A percentile compares a stretch with the other conserved stretches of the same genome.
phyloP scores from a whole-genome alignment of 306 rosid species.

The Cyclanthera cordifolia region DNA sequence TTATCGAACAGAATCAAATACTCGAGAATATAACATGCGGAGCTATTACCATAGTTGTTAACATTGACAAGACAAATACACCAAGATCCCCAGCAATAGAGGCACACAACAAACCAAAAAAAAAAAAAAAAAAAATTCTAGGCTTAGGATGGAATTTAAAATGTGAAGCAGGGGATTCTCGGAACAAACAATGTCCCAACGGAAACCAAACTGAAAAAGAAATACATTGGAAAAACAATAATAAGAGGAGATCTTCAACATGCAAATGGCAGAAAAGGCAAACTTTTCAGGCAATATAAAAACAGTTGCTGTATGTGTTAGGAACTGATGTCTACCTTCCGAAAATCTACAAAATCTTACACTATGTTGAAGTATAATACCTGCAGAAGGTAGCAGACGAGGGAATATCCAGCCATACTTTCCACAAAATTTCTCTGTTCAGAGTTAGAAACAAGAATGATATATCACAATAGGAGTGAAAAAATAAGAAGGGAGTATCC shows the following conservation, averaged over 20 bases:
- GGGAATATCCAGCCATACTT: constrained; percentile 99
- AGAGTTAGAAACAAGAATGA: constrained; percentile 13
- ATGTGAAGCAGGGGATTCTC: background rate
- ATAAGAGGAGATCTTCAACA: background rate
- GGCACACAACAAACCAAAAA: background rate
- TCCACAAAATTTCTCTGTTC: constrained; percentile 94
- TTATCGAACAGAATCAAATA: background rate
- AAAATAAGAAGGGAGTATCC: background rate
- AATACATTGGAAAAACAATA: background rate
- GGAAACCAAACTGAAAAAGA: background rate
- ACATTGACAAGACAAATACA: background rate
- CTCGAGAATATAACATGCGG: background rate
- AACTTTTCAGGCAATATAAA: background rate
- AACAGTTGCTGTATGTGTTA: too few species aligned
- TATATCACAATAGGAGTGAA: constrained; percentile 1
- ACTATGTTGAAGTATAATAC: constrained; percentile 23
- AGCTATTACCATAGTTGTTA: background rate
- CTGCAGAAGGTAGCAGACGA: constrained; percentile 96
- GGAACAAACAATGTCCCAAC: background rate
- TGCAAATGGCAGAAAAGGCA: background rate
- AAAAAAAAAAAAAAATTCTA: background rate
- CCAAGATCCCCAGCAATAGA: background rate
- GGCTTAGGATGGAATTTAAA: background rate
- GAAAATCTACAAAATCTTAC: background rate
- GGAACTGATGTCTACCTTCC: too few species aligned